These are phyloP conservation scores for Protomyces inundatus DNA, from an alignment of 1,139 yeast species.

Conservation along the genomic window DNA sequence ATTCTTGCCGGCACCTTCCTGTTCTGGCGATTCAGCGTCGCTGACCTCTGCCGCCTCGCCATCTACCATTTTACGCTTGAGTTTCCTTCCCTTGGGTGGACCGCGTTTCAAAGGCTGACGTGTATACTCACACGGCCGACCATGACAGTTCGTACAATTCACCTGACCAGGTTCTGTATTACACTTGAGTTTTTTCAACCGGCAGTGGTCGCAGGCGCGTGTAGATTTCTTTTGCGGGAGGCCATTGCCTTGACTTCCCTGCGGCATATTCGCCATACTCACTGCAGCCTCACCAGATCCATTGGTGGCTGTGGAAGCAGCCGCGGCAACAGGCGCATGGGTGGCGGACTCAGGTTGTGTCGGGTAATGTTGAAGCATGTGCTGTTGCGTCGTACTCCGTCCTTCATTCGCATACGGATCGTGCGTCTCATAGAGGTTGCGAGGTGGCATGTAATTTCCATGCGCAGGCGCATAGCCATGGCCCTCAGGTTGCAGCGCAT, in stretches of 20 bases:
- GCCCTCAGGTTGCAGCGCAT: too few relatives aligned
- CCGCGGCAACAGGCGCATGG: neutral
- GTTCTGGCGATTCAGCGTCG: neutral
- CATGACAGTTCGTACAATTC: constrained; percentile 2
- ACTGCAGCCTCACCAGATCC: neutral
- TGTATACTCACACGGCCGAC: neutral
- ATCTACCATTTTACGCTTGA: neutral
- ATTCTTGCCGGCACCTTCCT: neutral
- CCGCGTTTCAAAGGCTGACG: constrained; percentile 11
- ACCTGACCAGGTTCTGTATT: neutral
- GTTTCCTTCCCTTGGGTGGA: constrained; percentile 2
- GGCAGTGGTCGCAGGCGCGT: constrained; percentile 16
- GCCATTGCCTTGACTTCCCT: neutral
- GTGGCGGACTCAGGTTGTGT: neutral
- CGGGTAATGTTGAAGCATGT: neutral
- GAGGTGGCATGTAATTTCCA: too few relatives aligned
- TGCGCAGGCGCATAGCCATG: too few relatives aligned
- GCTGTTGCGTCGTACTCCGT: neutral
- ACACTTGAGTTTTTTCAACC: neutral
- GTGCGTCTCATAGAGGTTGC: too few relatives aligned
- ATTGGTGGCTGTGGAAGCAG: neutral
- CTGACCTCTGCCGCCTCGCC: neutral
- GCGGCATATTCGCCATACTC: neutral
- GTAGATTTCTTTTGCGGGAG: neutral
- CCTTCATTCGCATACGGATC: neutral